Evolutionary conservation across 495 filamentous ascomycete species (phyloP), one percentile per base, ranked within the genome.

Genomic region (Xanthoparmelia taractica): DNA sequence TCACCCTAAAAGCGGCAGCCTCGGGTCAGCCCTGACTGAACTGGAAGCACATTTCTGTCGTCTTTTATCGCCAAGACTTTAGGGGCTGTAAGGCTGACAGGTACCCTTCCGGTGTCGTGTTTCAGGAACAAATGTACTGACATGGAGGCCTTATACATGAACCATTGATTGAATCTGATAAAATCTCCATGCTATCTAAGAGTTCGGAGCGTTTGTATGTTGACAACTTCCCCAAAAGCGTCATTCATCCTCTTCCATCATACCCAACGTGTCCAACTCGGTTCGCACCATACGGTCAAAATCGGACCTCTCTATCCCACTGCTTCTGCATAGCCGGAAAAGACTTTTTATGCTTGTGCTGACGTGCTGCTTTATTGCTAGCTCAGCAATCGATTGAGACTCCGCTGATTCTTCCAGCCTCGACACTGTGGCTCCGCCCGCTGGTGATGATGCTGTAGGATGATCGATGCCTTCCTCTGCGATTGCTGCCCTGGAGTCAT

Each of bases 341-440:
- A 98, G 73, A 73, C 89, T 94, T 79, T 96, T 92, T 64, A 98
- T 85, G 70, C 86, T 92, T 10, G 89, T 85, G 50, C 87, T 84
- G 33, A 98, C 87, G 73, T 97, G 94, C 73, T 96, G 90, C 73
- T 90, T 90, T 27, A 97, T 84, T 5, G 87, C 92, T 18, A 89
- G 78, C 70, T 96, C 91, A 60, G 80, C 86, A 58, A 84, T 81
- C 25, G 85, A 84, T 63, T 84, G 84, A 56, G 73, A 83, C 58
- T 81, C 81, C 4, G 86, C 88, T 29, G 78, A 79, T 36, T 82
- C 79, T 68, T 90, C 90, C 47, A 92, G 72, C 65, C 78, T 85
- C 8, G 85, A 84, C 20, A 92, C 84, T 41, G 82, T 84, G 52
- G 76, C 76, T 17, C 82, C 83, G 59, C 83, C 84, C 18, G 80